Evolutionary conservation across 306 rosid species (phyloP).

Genomic region (Mimosa pudica): DNA sequence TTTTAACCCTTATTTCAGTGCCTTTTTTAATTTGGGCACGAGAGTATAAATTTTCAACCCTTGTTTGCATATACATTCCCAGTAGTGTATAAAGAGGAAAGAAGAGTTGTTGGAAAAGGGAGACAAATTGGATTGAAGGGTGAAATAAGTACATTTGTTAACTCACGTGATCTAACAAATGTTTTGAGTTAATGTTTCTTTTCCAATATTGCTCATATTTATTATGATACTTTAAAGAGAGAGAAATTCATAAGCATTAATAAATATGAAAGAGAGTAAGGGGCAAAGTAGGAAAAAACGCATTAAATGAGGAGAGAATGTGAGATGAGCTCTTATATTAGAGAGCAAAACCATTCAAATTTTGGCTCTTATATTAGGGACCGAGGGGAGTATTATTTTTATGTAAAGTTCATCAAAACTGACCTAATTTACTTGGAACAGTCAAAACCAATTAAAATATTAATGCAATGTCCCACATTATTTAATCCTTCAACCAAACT

Average conservation of each 20-base stretch:
- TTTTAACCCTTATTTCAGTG: background rate
- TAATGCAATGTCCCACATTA: background rate
- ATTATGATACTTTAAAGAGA: too few species aligned
- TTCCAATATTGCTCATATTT: too few species aligned
- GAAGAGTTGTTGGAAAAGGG: background rate
- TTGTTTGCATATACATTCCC: background rate
- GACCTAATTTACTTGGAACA: background rate
- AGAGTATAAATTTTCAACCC: background rate
- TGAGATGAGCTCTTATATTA: too few species aligned
- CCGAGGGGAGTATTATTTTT: background rate
- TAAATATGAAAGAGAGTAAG: too few species aligned
- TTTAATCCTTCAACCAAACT: background rate
- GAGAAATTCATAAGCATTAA: too few species aligned
- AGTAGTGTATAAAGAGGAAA: background rate
- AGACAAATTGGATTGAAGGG: background rate
- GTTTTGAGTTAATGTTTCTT: too few species aligned
- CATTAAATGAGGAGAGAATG: too few species aligned
- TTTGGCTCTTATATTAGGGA: too few species aligned
- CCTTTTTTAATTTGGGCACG: background rate
- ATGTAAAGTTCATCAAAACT: background rate
- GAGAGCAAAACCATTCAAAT: too few species aligned
- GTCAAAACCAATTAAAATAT: background rate
- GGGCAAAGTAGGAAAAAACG: too few species aligned
- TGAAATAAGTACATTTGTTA: background rate
- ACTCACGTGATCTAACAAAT: background rate